These are phyloP conservation scores for Ustilago sp. DNA, from an alignment of 1,284 basidiomycete species.

Conservation along the genomic window DNA sequence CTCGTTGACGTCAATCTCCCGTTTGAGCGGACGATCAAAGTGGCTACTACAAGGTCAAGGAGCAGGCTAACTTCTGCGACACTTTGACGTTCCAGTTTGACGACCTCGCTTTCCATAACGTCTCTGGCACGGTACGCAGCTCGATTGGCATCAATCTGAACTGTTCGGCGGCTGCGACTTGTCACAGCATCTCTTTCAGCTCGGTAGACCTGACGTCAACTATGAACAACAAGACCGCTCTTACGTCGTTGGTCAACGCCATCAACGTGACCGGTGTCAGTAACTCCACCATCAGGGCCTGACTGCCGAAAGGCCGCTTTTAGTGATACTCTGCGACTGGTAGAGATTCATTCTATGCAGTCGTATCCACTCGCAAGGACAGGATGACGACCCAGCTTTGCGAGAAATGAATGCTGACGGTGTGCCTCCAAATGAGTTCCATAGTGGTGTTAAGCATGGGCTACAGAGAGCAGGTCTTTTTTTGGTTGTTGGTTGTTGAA, in stretches of 20 bases:
- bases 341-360: no score
- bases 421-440: no score
- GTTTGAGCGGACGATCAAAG: constrained; percentile 1
- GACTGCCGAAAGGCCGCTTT: no score
- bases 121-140: constrained; percentile 14
- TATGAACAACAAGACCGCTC: constrained; percentile 8
- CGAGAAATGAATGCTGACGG: no score
- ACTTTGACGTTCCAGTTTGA: constrained; percentile 19
- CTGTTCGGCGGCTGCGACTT: constrained; percentile 10
- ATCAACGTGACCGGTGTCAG: constrained; percentile 11
- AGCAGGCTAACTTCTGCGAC: constrained; percentile 22
- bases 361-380: no score
- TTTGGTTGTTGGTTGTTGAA: neutral
- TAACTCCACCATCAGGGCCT: neutral
- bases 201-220: constrained; percentile 8
- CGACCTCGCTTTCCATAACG: constrained; percentile 13
- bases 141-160: constrained; percentile 15
- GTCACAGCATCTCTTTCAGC: constrained; percentile 12
- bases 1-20: constrained; percentile 1
- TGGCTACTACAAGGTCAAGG: constrained; percentile 24
- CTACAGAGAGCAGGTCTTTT: no score
- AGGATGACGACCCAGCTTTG: no score
- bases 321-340: no score
- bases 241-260: constrained; percentile 2
- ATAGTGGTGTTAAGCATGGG: no score